phyloP scores from a whole-genome alignment of 2,329 filamentous ascomycete genomes.

The Aspergillus niger region DNA sequence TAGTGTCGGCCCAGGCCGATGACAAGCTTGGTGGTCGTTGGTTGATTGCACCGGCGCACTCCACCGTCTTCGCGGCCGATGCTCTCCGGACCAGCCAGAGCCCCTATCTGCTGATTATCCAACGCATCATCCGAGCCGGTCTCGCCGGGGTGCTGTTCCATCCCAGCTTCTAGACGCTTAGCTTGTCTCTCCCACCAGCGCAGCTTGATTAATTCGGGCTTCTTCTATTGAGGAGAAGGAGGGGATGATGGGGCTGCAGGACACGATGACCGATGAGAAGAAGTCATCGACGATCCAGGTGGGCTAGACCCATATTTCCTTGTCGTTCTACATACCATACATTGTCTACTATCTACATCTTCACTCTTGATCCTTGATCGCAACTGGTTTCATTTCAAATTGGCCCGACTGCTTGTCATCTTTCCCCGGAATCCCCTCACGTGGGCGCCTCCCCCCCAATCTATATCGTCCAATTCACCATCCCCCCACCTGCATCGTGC shows the following conservation, averaged over 20 bases:
- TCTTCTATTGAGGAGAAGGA: background rate
- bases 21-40: background rate
- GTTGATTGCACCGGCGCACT: constrained; percentile 2
- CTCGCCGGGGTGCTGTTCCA: background rate
- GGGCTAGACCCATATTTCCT: constrained; percentile 7
- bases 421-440: background rate
- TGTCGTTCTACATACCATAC: background rate
- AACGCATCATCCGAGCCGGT: background rate
- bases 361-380: background rate
- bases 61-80: constrained; percentile 1
- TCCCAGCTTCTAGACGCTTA: constrained; percentile 6
- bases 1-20: constrained; percentile 9
- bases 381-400: too few relatives aligned
- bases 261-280: constrained; percentile 7
- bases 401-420: background rate
- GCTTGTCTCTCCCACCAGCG: background rate
- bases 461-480: background rate
- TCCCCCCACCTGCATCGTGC: background rate
- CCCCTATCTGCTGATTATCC: constrained; percentile 1
- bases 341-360: background rate
- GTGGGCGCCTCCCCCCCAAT: background rate
- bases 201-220: background rate
- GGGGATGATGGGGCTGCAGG: background rate
- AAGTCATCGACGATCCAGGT: constrained; percentile 10
- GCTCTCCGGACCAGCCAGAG: constrained; percentile 10